phyloP scores from a whole-genome alignment of 2,329 filamentous ascomycete species.

The Cryphonectria parasitica region DNA sequence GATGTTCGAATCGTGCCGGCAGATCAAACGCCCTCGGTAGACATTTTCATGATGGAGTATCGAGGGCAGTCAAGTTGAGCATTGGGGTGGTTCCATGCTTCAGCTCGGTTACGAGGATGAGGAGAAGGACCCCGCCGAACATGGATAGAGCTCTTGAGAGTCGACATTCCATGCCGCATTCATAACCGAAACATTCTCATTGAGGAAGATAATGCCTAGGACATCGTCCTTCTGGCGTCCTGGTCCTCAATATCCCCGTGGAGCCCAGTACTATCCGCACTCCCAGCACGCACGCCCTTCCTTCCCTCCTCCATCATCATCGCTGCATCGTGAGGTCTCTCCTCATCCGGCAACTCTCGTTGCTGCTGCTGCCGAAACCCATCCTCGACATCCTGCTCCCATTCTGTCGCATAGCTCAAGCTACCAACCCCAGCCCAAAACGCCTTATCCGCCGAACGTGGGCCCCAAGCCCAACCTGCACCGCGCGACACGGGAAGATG shows the following conservation, averaged over 20 bases:
- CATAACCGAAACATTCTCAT: too few relatives aligned
- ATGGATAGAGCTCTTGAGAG: not conserved
- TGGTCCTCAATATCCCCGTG: constrained; percentile 7
- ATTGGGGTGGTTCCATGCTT: not conserved
- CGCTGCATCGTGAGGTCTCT: constrained; percentile 34
- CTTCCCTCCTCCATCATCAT: constrained; percentile 24
- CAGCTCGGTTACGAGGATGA: not conserved
- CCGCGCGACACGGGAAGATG: constrained; percentile 79
- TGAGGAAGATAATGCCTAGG: not conserved
- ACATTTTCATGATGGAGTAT: not conserved
- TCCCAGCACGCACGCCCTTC: constrained; percentile 16
- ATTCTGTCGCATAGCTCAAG: constrained; percentile 57
- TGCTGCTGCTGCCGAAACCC: not conserved
- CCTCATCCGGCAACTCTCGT: constrained; percentile 36
- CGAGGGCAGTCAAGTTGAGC: not conserved
- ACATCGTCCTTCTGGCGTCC: constrained; percentile 18
- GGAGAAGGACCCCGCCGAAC: not conserved
- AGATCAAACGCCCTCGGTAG: too few relatives aligned
- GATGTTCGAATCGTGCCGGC: too few relatives aligned
- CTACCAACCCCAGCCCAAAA: constrained; percentile 78
- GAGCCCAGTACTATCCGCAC: constrained; percentile 15
- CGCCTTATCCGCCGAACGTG: constrained; percentile 71
- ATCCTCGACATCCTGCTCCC: constrained; percentile 32
- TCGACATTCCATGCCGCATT: too few relatives aligned
- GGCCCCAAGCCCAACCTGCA: constrained; percentile 88